Evolutionary conservation across 176 grass and related monocot species (phyloP).

Genomic region (Aegilops speltoides): DNA sequence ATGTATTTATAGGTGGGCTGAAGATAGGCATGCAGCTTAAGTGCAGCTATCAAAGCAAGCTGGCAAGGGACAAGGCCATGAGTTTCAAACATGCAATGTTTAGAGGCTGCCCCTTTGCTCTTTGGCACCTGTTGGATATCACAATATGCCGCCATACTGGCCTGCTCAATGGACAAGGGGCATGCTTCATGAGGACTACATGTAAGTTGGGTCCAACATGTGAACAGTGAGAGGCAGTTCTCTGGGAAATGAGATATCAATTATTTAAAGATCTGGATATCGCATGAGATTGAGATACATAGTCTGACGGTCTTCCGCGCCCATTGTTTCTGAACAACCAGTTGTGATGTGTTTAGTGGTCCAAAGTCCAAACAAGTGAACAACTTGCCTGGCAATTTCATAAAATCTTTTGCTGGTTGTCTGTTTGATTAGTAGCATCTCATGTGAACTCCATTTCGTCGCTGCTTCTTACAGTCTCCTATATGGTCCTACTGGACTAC

Average conservation of each 20-base stretch:
- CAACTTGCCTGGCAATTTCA: slow-evolving; percentile 28
- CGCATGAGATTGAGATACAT: background rate
- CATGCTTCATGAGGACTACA: background rate
- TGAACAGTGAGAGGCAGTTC: background rate
- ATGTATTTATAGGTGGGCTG: slow-evolving; percentile 27
- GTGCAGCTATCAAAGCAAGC: slow-evolving; percentile 1
- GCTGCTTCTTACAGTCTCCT: background rate
- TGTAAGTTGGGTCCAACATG: background rate
- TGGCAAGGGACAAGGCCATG: slow-evolving; percentile 33
- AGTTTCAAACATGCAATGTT: slow-evolving; percentile 38
- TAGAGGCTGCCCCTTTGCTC: background rate
- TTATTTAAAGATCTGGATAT: background rate
- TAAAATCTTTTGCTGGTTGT: background rate
- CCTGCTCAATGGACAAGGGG: background rate
- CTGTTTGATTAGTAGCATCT: slow-evolving; percentile 4
- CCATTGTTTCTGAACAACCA: background rate
- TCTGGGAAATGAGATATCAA: background rate
- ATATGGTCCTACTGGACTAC: background rate
- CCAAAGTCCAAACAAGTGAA: background rate
- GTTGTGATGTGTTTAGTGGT: background rate
- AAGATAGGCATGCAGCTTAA: background rate
- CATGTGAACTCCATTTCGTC: slow-evolving; percentile 7
- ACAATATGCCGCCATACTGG: slow-evolving; percentile 14
- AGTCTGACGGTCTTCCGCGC: background rate
- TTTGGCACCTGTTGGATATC: slow-evolving; percentile 6